Evolutionary conservation across 139 green algal genomes (phyloP).

Genomic region (Pseudopediastrum boryanum): DNA sequence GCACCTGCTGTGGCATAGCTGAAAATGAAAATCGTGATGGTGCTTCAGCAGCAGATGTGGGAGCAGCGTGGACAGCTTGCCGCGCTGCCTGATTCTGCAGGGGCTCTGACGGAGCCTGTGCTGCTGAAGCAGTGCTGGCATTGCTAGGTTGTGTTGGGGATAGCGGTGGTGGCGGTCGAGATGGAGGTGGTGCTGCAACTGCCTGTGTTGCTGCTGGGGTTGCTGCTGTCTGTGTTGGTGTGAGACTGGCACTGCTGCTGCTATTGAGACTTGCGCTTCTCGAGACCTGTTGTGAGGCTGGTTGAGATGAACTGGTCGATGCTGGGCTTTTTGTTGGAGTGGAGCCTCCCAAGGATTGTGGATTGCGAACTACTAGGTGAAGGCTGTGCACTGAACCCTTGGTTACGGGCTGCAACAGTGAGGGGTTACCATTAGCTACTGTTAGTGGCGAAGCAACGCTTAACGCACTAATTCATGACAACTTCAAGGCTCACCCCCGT

Average conservation of each 20-base stretch:
- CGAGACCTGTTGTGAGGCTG: too few species aligned
- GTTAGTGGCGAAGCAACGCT: too few species aligned
- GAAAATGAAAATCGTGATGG: too few species aligned
- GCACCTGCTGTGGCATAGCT: too few species aligned
- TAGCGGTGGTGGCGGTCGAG: not conserved
- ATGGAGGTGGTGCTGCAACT: not conserved
- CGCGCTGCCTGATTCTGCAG: too few species aligned
- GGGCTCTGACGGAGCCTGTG: too few species aligned
- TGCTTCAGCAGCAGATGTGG: too few species aligned
- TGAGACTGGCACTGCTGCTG: not conserved
- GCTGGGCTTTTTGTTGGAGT: not conserved
- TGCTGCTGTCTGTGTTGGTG: slow-evolving; percentile 10
- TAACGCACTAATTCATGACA: too few species aligned
- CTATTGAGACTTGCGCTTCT: not conserved
- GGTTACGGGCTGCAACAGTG: slow-evolving; percentile 37
- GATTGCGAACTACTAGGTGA: slow-evolving; percentile 60
- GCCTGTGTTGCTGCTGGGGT: slow-evolving; percentile 6
- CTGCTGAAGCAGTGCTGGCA: too few species aligned
- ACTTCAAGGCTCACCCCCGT: slow-evolving; percentile 31
- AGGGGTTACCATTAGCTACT: not conserved
- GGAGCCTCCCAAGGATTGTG: not conserved
- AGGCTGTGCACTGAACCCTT: slow-evolving; percentile 45
- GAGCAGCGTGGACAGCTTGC: too few species aligned
- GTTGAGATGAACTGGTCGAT: not conserved
- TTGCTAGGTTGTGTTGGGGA: too few species aligned